Evolutionary conservation across 768 basidiomycete genomes (phyloP).

Genomic region (Inosperma sp.): DNA sequence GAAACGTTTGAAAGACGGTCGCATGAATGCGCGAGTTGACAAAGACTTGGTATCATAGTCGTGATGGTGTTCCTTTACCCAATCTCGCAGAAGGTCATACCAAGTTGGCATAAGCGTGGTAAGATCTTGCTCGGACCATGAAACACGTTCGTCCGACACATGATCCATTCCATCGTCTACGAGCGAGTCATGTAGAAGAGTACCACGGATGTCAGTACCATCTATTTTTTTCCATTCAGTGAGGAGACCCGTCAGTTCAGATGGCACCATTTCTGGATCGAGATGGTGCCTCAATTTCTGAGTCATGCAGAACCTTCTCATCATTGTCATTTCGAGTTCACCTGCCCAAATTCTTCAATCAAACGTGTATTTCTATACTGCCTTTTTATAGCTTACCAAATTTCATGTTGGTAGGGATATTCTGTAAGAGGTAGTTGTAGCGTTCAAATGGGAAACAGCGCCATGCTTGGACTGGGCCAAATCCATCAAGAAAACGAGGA

Average conservation of each 20-base stretch:
- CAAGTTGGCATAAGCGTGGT: background rate
- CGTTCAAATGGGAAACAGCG: conserved; percentile 31
- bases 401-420: conserved; percentile 25
- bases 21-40: background rate
- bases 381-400: too few relatives aligned
- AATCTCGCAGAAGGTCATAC: background rate
- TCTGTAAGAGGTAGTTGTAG: conserved; percentile 23
- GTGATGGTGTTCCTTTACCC: background rate
- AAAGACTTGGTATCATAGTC: too few relatives aligned
- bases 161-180: background rate
- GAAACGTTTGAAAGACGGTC: background rate
- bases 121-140: background rate
- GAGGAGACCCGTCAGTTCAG: background rate
- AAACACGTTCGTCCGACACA: background rate
- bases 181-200: background rate
- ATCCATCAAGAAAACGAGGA: conserved; percentile 19
- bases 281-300: background rate
- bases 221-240: too few relatives aligned
- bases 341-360: too few relatives aligned
- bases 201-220: conserved; percentile 2
- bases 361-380: too few relatives aligned
- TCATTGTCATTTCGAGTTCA: background rate
- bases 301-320: background rate
- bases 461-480: conserved; percentile 35
- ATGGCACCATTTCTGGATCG: background rate